Base-by-base conservation (phyloP, 345 rosid genomes). In the Eutrema heterophyllum region DNA sequence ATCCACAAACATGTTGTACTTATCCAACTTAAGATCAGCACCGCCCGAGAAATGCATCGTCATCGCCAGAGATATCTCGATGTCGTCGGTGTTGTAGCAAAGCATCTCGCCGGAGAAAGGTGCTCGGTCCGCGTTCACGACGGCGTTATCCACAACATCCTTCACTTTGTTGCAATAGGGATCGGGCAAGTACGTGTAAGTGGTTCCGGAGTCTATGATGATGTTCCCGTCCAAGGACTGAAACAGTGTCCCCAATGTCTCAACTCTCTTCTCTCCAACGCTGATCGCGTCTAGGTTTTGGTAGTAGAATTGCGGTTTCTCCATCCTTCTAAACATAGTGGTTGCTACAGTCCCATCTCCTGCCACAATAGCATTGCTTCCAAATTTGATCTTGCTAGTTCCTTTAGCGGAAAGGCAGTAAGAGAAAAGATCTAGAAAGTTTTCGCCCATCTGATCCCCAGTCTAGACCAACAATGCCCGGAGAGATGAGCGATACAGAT, bases 251-350 rank as follows among this genome's bases (percentile, higher is more conserved):
- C 77, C 77, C 10, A 49, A 3, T 24, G 64, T 73, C 36, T 64
- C 77, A 9, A 73, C 6, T 9, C 48, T 56, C 0, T 5, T 44
- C 5, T 64, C 32, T 0, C 10, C 64, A 24, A 73, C 40, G 11
- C 64, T 73, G 9, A 73, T 12, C 4, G 77, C 64, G 0, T 64
- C 64, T 43, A 73, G 77, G 56, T 64, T 73, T 32, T 64, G 56
- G 64, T 63, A 54, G 24, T 54, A 73, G n/a, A 43, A 32, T n/a
- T 46, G 35, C 0, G 6, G 43, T 39, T 52, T 13, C 18, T 40
- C 45, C 6, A 0, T n/a, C 18, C 32, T 72, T 5, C 1, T 33
- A 44, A 53, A 72, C 21, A 72, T 52, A 41, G 33, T 11, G 1
- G 77, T 54, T 33, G 64, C 4, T 4, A 64, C 56, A 4, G 50